Evolutionary conservation across 805 yeast species (phyloP).

Genomic region (Zygosaccharomyces siamensis): DNA sequence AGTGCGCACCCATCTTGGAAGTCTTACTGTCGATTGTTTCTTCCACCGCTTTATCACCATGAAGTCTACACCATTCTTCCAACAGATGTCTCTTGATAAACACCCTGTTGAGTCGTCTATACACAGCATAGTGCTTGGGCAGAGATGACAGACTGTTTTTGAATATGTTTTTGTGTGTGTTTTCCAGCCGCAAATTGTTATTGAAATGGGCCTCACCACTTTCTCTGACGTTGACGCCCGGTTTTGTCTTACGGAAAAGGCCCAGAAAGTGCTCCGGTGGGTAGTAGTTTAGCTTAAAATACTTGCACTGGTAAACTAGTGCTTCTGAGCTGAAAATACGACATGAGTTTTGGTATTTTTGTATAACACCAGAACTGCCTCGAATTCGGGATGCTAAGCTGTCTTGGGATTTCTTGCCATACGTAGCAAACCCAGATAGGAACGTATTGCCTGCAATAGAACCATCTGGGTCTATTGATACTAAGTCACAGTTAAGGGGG

Average conservation of each 20-base stretch:
- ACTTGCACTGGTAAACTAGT: conserved; percentile 21
- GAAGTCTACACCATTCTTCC: conserved; percentile 24
- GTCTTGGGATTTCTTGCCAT: background rate
- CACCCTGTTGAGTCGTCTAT: conserved; percentile 22
- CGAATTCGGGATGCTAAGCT: conserved; percentile 6
- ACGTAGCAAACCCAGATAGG: background rate
- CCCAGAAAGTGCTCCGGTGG: conserved; percentile 31
- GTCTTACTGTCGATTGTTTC: conserved; percentile 5
- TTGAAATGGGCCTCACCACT: conserved; percentile 17
- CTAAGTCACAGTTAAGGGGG: background rate
- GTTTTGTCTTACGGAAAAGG: conserved; percentile 29
- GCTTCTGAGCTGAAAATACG: conserved; percentile 16
- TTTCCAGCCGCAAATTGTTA: conserved; percentile 13
- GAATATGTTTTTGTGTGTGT: conserved; percentile 4
- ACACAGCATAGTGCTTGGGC: conserved; percentile 26
- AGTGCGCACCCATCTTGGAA: background rate
- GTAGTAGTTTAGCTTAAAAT: conserved; percentile 23
- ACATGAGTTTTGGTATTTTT: conserved; percentile 10
- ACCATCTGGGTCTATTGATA: background rate
- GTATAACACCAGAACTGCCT: conserved; percentile 11
- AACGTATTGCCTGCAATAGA: background rate
- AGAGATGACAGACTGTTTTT: conserved; percentile 14
- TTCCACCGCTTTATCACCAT: conserved; percentile 20
- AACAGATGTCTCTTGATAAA: conserved; percentile 16
- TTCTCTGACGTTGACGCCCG: conserved; percentile 24